These are phyloP conservation scores for Turnera subulata DNA, from an alignment of 345 rosid species.

Conservation along the genomic window DNA sequence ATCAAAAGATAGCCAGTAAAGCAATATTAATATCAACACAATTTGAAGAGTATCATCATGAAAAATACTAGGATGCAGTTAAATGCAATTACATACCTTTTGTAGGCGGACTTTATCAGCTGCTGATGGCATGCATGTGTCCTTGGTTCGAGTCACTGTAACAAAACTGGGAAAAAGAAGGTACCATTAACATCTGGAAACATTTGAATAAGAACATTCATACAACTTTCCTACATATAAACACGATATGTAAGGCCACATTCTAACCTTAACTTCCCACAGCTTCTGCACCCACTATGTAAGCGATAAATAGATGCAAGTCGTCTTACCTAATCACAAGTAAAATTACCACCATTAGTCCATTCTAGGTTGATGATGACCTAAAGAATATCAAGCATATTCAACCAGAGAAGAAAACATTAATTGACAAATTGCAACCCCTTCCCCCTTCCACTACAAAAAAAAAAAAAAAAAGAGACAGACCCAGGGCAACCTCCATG, in stretches of 20 bases:
- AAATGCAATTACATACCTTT: conserved; percentile 40
- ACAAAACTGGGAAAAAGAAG: conserved; percentile 56
- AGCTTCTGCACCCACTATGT: conserved; percentile 56
- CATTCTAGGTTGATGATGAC: background rate
- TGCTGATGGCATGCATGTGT: conserved; percentile 83
- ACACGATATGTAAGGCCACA: too few species aligned
- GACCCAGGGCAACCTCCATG: too few species aligned
- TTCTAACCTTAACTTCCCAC: conserved; percentile 81
- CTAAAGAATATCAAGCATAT: conserved; percentile 11
- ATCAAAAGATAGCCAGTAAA: conserved; percentile 3
- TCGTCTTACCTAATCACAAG: conserved; percentile 42
- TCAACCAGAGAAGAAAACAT: background rate
- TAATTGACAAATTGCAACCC: too few species aligned
- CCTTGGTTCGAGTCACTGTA: conserved; percentile 55
- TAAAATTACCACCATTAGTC: conserved; percentile 1
- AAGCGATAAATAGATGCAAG: conserved; percentile 73
- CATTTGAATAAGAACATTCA: too few species aligned
- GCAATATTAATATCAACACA: background rate
- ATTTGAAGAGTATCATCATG: too few species aligned
- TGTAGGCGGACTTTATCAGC: conserved; percentile 68
- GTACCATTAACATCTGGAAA: too few species aligned
- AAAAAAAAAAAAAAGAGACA: too few species aligned
- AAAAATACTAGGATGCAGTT: background rate
- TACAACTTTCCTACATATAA: too few species aligned
- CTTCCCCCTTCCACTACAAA: too few species aligned